Base-by-base conservation (phyloP, 352 stramenopile genomes). In the Pythium periplocum region DNA sequence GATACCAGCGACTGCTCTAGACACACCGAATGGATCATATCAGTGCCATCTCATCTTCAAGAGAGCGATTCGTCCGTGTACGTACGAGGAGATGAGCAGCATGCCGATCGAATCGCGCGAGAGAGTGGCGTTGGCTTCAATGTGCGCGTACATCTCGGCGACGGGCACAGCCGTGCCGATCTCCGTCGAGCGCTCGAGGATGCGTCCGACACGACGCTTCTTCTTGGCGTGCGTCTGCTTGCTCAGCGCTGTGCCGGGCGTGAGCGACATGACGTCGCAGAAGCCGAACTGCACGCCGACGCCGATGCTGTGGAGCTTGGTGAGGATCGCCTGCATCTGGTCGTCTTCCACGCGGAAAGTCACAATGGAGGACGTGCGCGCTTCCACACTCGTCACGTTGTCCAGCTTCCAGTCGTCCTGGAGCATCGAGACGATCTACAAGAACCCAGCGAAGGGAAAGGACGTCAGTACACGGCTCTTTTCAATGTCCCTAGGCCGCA, bases 191-290 rank as follows among this genome's bases (percentile, higher is more conserved):
- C 82, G 75, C 55, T 87, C 75, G 36, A 91, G 67, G 52, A 93
- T 87, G 45, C 78, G 69, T 3, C 75, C 75, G 30, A 87, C 74
- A 42, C 71, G 71, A 36, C 75, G 74, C 57, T 79, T 87, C 46
- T 84, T 84, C 50, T 71, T 78, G 48, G 75, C 70, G 35, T 50
- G 62, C 45, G 42, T 54, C 52, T 59, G 70, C 42, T 90, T 83
- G 52, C 65, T 80, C 45, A 93, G 84, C 45, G 80, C 89, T 11
- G 83, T 93, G 51, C 83, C 83, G 1, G 83, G 80, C 45, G 83
- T 93, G 61, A 91, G 76, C 53, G 78, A 90, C 83, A 93, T 93
- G 69, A 93, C 83, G 55, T 93, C 83, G 63, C 83, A 93, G 57
- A 93, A 91, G 47, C 83, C 83, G 53, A 91, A 93, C 60, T 91